Evolutionary conservation across 345 rosid species (phyloP), one percentile per base, ranked within the genome.

Genomic region (Xanthoceras sorbifolium): DNA sequence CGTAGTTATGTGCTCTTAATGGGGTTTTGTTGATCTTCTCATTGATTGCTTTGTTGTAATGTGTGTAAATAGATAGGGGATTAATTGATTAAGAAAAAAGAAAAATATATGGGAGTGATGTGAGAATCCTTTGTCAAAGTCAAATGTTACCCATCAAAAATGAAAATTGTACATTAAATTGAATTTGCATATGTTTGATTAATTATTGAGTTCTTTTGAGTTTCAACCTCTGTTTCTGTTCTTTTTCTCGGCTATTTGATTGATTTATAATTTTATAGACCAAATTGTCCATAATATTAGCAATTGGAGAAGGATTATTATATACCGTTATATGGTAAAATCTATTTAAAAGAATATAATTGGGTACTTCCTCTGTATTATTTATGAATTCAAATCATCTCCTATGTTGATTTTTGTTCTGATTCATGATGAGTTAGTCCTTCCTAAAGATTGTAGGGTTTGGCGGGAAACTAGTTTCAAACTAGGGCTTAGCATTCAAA

Each of bases 11-110:
- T 59, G 6, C 52, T 28, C 61, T 3, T 38, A 14, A 3, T 15
- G 38, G 29, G 61, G n/a, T 61, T 67, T 60, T 64, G 65, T 44
- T 61, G 55, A 69, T 60, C 32, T 68, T 38, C 26, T 52, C 40
- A 62, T 64, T 71, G 52, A 23, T 50, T 71, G 64, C 29, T 66
- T 5, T 71, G 63, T 62, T 66, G 34, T 76, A 50, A 42, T 60
- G 67, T 36, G 36, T 80, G 82, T 85, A 82, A 64, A 83, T 78
- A 80, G 76, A 60, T 57, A 57, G 62, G 62, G 12, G 9, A 57
- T n/a, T 54, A 73, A 64, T 36, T 11, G 22, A 26, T 60, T 29
- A 9, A 28, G 31, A 74, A 69, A 20, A 50, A 76, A 72, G 62
- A 55, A 48, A 61, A 67, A 71, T 18, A 46, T 59, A 59, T 32